Percentiles rank a stretch among this genome's conserved stretches.
These are phyloP conservation scores for Dryas octopetala DNA, from an alignment of 306 rosid species.

Conservation along the genomic window DNA sequence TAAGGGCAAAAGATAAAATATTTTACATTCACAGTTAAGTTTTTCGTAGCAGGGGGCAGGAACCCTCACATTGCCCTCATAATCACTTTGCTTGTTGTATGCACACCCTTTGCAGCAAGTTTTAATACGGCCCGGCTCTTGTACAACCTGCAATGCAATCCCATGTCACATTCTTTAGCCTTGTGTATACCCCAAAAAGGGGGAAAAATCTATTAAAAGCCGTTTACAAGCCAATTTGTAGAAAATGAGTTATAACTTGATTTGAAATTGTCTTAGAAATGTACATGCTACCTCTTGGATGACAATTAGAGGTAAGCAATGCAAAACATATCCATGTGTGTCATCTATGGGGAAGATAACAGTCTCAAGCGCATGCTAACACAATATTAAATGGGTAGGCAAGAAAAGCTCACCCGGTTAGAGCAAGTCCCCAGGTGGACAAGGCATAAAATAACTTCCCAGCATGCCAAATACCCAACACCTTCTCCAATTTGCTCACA, in stretches of 20 bases:
- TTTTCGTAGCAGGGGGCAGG: slow-evolving; percentile 14
- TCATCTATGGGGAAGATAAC: background rate
- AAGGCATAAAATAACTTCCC: slow-evolving; percentile 76
- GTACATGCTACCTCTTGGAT: background rate
- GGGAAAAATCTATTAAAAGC: background rate
- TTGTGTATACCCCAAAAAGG: background rate
- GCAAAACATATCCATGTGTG: background rate
- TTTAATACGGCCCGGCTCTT: slow-evolving; percentile 58
- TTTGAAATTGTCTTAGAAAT: background rate
- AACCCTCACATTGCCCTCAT: slow-evolving; percentile 57
- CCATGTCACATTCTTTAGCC: background rate
- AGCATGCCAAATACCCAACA: slow-evolving; percentile 76
- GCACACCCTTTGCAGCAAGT: slow-evolving; percentile 70
- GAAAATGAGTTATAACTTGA: background rate
- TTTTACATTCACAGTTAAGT: background rate
- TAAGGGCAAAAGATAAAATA: background rate
- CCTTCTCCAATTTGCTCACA: slow-evolving; percentile 65
- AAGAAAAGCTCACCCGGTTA: slow-evolving; percentile 60
- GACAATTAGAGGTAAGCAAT: background rate
- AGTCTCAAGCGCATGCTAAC: slow-evolving; percentile 8
- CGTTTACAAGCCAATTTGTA: background rate
- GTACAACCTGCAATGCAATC: slow-evolving; percentile 60
- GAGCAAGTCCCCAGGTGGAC: slow-evolving; percentile 97
- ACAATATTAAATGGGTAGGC: background rate
- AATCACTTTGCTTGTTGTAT: slow-evolving; percentile 58